Conservation (phyloP, 345 rosid species). For the Salix viminalis region DNA sequence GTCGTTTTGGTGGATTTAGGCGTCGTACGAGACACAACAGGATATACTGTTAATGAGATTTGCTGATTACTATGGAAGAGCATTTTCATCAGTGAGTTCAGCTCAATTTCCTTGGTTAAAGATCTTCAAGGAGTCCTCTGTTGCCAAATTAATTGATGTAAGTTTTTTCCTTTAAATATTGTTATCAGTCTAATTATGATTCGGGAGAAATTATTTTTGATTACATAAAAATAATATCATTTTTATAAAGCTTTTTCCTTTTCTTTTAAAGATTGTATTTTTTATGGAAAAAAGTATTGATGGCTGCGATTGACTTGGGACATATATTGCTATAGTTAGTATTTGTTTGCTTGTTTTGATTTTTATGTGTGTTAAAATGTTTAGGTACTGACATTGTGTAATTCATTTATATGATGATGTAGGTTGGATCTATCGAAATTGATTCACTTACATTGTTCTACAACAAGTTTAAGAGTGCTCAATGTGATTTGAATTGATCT, state of each 20-base stretch:
- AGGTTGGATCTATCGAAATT: background rate
- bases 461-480: background rate
- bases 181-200: background rate
- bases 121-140: constrained; percentile 49
- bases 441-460: background rate
- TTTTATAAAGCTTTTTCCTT: background rate
- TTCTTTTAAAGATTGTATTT: background rate
- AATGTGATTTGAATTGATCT: background rate
- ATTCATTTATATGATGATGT: background rate
- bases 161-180: constrained; percentile 2
- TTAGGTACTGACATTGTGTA: background rate
- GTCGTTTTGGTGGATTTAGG: constrained; percentile 27
- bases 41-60: constrained; percentile 65
- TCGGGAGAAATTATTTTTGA: background rate
- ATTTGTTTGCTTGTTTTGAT: background rate
- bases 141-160: constrained; percentile 53
- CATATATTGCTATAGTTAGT: background rate
- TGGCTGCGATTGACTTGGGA: background rate
- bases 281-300: background rate
- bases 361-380: background rate
- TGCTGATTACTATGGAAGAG: constrained; percentile 66
- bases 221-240: background rate
- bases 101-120: constrained; percentile 67
- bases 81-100: constrained; percentile 45
- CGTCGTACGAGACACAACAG: constrained; percentile 41